phyloP scores from a whole-genome alignment of 1,284 basidiomycete genomes.

The Trichosporon faecale region DNA sequence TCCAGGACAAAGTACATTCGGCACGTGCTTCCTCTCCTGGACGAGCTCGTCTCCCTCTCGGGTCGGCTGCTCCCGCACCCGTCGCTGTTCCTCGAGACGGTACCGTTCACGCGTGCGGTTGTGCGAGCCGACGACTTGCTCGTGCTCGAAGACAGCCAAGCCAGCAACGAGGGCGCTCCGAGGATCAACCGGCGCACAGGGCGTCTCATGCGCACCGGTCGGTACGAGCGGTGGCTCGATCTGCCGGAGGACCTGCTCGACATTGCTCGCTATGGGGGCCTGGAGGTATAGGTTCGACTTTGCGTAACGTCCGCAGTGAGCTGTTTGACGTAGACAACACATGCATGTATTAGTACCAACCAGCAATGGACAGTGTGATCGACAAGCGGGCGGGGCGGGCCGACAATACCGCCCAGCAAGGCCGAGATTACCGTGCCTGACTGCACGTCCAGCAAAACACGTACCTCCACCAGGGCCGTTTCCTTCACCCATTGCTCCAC shows the following conservation, averaged over 20 bases:
- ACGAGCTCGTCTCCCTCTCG: constrained; percentile 50
- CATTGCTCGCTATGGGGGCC: constrained; percentile 12
- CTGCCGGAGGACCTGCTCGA: constrained; percentile 19
- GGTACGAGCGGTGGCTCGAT: constrained; percentile 27
- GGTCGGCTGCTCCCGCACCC: constrained; percentile 53
- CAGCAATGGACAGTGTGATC: background rate
- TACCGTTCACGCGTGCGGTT: constrained; percentile 67
- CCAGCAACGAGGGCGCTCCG: constrained; percentile 32
- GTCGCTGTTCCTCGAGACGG: constrained; percentile 64
- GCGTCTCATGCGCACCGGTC: constrained; percentile 32
- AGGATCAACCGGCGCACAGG: constrained; percentile 46
- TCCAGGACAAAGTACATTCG: constrained; percentile 37
- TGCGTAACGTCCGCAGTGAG: no score
- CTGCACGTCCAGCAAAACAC: background rate
- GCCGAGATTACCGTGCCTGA: constrained; percentile 9
- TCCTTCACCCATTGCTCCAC: background rate
- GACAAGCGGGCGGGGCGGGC: background rate
- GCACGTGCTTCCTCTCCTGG: constrained; percentile 53
- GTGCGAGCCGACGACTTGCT: constrained; percentile 64
- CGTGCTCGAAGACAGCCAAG: constrained; percentile 37
- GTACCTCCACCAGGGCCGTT: no score
- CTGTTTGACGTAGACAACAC: background rate
- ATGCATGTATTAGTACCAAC: background rate
- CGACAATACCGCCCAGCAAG: background rate
- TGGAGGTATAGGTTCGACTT: background rate